Percentiles rank a stretch among this genome's conserved stretches.
These are phyloP conservation scores for Cairneyella variabilis DNA, from an alignment of 495 filamentous ascomycete species.

Conservation along the genomic window DNA sequence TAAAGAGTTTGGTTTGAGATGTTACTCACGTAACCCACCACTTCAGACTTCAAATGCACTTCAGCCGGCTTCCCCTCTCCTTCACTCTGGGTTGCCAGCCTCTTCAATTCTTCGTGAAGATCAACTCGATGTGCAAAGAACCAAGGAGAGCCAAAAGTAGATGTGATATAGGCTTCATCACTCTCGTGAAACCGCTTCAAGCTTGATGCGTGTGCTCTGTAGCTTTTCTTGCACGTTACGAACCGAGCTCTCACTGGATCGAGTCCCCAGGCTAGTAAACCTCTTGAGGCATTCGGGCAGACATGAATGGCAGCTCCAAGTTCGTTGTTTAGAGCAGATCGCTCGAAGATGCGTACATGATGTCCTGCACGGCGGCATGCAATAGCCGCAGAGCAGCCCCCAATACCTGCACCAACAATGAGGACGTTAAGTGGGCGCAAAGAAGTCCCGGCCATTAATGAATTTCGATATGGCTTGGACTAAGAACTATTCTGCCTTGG, in stretches of 20 bases:
- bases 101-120: slow-evolving; percentile 43
- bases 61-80: slow-evolving; percentile 31
- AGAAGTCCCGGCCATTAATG: no score
- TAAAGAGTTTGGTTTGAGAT: no score
- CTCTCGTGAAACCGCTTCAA: slow-evolving; percentile 25
- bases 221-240: slow-evolving; percentile 29
- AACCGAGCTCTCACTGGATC: slow-evolving; percentile 33
- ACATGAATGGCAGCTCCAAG: slow-evolving; percentile 51
- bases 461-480: no score
- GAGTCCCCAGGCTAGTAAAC: slow-evolving; percentile 46
- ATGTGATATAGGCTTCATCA: slow-evolving; percentile 31
- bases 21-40: slow-evolving; percentile 31
- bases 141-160: slow-evolving; percentile 20
- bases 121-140: slow-evolving; percentile 50
- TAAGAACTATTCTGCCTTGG: no score
- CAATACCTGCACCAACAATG: slow-evolving; percentile 47
- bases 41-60: slow-evolving; percentile 29
- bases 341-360: slow-evolving; percentile 27
- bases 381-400: slow-evolving; percentile 47
- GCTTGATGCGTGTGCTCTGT: slow-evolving; percentile 27
- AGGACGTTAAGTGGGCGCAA: slow-evolving; percentile 45
- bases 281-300: slow-evolving; percentile 44
- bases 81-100: slow-evolving; percentile 32
- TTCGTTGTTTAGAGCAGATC: slow-evolving; percentile 45
- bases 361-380: slow-evolving; percentile 45